Evolutionary conservation across 441 rosid species (phyloP).

Genomic region (Euphorbia celastroides): DNA sequence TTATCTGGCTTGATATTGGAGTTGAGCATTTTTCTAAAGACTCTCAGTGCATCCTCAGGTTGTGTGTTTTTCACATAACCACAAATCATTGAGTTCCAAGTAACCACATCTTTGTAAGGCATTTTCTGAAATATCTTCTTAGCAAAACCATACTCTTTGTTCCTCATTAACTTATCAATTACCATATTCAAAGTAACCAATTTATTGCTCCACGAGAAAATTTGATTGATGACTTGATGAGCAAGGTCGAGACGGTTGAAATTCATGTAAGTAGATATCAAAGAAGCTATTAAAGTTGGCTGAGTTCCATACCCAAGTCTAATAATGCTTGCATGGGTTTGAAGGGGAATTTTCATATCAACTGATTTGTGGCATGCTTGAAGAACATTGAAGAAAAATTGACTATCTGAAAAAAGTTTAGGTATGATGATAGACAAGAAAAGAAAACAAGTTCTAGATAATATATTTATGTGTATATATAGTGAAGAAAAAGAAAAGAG

Average conservation of each 20-base stretch:
- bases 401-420: slow-evolving; percentile 34
- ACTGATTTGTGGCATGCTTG: slow-evolving; percentile 40
- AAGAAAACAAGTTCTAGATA: neutral
- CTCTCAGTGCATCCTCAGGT: slow-evolving; percentile 31
- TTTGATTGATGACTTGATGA: slow-evolving; percentile 34
- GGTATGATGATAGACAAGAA: no score
- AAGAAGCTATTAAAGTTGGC: slow-evolving; percentile 47
- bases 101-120: slow-evolving; percentile 59
- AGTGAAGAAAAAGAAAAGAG: neutral
- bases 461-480: neutral
- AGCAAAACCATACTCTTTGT: slow-evolving; percentile 42
- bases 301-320: slow-evolving; percentile 50
- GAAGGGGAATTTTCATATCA: slow-evolving; percentile 36
- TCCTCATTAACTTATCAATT: slow-evolving; percentile 42
- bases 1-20: slow-evolving; percentile 34
- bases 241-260: slow-evolving; percentile 34
- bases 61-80: slow-evolving; percentile 49
- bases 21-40: slow-evolving; percentile 49
- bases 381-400: slow-evolving; percentile 31
- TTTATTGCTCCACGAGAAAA: slow-evolving; percentile 26
- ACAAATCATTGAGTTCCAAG: slow-evolving; percentile 84
- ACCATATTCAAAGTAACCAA: slow-evolving; percentile 42
- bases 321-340: slow-evolving; percentile 52
- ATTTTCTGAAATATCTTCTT: slow-evolving; percentile 44
- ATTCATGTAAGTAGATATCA: slow-evolving; percentile 43